A percentile compares a stretch with the other conserved stretches of the same genome.
Conservation (phyloP, 2,329 filamentous ascomycete genomes). For the Didymellaceae sp. region DNA sequence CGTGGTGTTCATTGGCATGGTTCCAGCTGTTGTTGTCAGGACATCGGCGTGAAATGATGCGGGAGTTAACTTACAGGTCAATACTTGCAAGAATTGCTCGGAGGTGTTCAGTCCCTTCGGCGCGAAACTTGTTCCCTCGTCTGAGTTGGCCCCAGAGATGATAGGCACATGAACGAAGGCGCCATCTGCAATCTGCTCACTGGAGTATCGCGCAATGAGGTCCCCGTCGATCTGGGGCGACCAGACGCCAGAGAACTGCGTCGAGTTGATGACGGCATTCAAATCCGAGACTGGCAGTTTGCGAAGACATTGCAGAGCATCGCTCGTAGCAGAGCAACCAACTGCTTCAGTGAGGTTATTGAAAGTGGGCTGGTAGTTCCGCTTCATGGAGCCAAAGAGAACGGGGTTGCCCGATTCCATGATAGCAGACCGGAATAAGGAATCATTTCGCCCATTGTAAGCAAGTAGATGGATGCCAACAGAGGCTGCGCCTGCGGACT, state of each 20-base stretch:
- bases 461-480: background rate
- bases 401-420: background rate
- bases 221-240: background rate
- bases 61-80: background rate
- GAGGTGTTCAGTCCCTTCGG: background rate
- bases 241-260: background rate
- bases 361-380: background rate
- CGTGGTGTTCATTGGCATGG: background rate
- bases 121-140: background rate
- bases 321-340: background rate
- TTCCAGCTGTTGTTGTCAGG: background rate
- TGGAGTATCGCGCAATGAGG: background rate
- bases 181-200: background rate
- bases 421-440: background rate
- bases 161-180: background rate
- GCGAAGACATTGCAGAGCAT: background rate
- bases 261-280: background rate
- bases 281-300: background rate
- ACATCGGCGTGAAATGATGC: background rate
- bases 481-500: slow-evolving; percentile 59
- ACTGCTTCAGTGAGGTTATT: background rate
- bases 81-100: background rate
- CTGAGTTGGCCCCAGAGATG: background rate
- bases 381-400: background rate
- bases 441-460: background rate